Conservation (phyloP, 2,329 filamentous ascomycete species). For the Pseudophaeomoniella oleicola region DNA sequence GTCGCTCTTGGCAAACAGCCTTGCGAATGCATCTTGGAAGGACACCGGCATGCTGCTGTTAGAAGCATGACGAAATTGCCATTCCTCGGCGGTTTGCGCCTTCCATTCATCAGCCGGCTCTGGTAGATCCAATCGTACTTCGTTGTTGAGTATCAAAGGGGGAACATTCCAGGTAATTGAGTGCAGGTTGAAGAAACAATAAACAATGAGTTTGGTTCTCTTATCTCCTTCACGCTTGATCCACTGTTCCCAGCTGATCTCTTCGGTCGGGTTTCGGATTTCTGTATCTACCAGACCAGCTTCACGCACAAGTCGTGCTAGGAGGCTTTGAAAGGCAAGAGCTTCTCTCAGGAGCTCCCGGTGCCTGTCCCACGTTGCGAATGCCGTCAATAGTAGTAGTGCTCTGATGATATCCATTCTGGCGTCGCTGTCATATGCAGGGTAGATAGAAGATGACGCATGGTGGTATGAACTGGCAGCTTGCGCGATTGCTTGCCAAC, state of each 20-base stretch:
- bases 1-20: constrained; percentile 25
- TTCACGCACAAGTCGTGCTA: constrained; percentile 41
- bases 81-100: constrained; percentile 33
- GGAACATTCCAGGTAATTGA: constrained; percentile 49
- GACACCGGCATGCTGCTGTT: constrained; percentile 12
- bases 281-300: constrained; percentile 26
- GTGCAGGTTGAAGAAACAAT: constrained; percentile 45
- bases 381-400: constrained; percentile 39
- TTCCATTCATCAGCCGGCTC: constrained; percentile 41
- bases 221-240: constrained; percentile 36
- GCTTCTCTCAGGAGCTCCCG: constrained; percentile 42
- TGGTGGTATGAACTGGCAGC: neutral
- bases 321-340: constrained; percentile 40
- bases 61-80: constrained; percentile 22
- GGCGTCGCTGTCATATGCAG: constrained; percentile 24
- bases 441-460: constrained; percentile 17
- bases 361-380: constrained; percentile 46
- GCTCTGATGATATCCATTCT: constrained; percentile 36
- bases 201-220: constrained; percentile 41
- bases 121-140: constrained; percentile 40
- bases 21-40: constrained; percentile 30
- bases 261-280: constrained; percentile 8
- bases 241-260: constrained; percentile 40
- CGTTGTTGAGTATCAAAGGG: constrained; percentile 40
- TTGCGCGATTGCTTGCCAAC: neutral